Conservation (phyloP, 495 filamentous ascomycete species). For the Pyrenula massariospora region DNA sequence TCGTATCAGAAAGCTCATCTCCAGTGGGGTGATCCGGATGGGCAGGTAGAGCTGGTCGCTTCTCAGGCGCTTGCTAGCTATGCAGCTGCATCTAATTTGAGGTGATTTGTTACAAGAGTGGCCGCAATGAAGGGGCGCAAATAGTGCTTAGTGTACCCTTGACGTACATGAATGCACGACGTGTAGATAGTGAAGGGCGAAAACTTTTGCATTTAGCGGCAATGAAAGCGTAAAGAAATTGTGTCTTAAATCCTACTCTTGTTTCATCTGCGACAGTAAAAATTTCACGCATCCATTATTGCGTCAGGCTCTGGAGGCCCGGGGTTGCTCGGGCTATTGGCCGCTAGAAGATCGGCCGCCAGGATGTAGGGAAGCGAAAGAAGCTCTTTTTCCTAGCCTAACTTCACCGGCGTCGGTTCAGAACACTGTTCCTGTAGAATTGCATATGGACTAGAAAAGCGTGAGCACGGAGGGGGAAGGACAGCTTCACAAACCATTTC, state of each 20-base stretch:
- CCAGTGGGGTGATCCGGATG: constrained; percentile 82
- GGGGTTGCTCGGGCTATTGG: background rate
- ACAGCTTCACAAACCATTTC: no score
- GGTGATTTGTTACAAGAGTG: no score
- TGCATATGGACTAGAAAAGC: no score
- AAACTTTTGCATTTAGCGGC: background rate
- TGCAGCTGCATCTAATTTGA: no score
- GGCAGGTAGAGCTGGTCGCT: constrained; percentile 36
- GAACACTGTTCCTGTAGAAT: no score
- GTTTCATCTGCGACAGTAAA: background rate
- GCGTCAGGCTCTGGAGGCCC: background rate
- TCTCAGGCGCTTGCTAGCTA: no score
- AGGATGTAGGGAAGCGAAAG: background rate
- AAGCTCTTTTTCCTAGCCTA: background rate
- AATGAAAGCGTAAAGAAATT: background rate
- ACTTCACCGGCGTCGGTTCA: background rate
- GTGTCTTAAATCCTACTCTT: background rate
- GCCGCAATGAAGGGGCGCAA: no score
- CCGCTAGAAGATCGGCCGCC: background rate
- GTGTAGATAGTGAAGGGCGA: no score
- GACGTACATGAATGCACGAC: no score
- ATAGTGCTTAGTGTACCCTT: no score
- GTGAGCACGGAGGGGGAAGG: no score
- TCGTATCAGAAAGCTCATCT: constrained; percentile 87
- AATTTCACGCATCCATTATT: background rate